Conservation (phyloP, 768 basidiomycete genomes). For the Sarcodon sp. region DNA sequence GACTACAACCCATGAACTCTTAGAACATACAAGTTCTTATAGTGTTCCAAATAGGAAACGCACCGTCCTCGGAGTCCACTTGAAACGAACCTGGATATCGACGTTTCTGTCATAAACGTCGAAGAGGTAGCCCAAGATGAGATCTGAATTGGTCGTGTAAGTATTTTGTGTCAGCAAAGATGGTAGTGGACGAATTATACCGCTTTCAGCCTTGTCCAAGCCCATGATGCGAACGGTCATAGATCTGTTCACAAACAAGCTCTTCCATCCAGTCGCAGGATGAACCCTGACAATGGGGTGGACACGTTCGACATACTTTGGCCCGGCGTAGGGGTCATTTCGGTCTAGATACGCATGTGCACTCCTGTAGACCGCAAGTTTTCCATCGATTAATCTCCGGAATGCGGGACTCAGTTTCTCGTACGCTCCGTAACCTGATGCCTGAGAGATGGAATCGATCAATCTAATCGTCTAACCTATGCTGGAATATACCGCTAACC, state of each 20-base stretch:
- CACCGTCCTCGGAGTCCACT: conserved; percentile 15
- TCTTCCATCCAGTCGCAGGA: conserved; percentile 21
- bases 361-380: no score
- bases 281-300: conserved; percentile 20
- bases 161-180: no score
- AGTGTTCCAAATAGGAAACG: neutral
- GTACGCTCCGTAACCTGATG: no score
- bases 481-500: no score
- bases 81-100: conserved; percentile 22
- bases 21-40: neutral
- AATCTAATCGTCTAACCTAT: no score
- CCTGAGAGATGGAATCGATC: no score
- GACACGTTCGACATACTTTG: conserved; percentile 4
- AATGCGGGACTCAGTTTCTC: no score
- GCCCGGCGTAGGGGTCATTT: no score
- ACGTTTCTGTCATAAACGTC: conserved; percentile 10
- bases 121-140: conserved; percentile 19
- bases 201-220: conserved; percentile 16
- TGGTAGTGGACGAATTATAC: no score
- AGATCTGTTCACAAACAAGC: conserved; percentile 18
- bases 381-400: no score
- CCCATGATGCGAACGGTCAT: conserved; percentile 21
- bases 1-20: conserved; percentile 3
- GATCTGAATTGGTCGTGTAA: conserved; percentile 8
- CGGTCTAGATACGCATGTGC: no score